Evolutionary conservation across 2,329 filamentous ascomycete genomes (phyloP).

Genomic region (Alternaria arbusti): DNA sequence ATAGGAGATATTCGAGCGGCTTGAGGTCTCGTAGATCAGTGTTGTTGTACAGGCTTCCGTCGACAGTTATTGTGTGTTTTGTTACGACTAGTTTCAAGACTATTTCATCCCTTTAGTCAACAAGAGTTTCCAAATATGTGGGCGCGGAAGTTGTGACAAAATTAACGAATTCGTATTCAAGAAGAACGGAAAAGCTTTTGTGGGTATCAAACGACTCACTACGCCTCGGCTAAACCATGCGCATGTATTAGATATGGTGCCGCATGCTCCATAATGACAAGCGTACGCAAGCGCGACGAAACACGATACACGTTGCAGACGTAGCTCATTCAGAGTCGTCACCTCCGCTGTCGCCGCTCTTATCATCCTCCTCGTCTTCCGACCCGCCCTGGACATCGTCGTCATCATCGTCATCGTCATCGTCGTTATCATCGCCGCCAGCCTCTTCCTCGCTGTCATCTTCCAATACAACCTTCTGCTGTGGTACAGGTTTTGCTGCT

Average conservation of each 20-base stretch:
- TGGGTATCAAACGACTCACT: background rate
- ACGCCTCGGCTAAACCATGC: background rate
- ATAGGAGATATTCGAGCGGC: background rate
- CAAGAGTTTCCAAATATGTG: background rate
- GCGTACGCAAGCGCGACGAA: background rate
- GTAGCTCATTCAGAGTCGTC: slow-evolving; percentile 33
- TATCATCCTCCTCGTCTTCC: slow-evolving; percentile 18
- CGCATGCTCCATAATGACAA: background rate
- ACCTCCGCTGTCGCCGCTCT: slow-evolving; percentile 18
- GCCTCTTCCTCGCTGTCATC: slow-evolving; percentile 34
- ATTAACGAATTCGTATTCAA: background rate
- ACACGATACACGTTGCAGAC: background rate
- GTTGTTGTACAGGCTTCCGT: background rate
- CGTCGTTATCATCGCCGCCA: slow-evolving; percentile 19
- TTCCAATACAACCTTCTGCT: slow-evolving; percentile 30
- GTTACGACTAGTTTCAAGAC: background rate
- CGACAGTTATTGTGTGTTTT: background rate
- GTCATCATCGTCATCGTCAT: slow-evolving; percentile 22
- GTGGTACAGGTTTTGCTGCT: slow-evolving; percentile 20
- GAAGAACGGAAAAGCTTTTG: background rate
- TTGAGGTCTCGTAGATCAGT: background rate
- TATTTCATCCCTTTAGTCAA: background rate
- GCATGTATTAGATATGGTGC: background rate
- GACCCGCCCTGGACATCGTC: slow-evolving; percentile 27
- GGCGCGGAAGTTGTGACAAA: background rate